Evolutionary conservation across 768 basidiomycete genomes (phyloP).

Genomic region (Sutorius australiensis): DNA sequence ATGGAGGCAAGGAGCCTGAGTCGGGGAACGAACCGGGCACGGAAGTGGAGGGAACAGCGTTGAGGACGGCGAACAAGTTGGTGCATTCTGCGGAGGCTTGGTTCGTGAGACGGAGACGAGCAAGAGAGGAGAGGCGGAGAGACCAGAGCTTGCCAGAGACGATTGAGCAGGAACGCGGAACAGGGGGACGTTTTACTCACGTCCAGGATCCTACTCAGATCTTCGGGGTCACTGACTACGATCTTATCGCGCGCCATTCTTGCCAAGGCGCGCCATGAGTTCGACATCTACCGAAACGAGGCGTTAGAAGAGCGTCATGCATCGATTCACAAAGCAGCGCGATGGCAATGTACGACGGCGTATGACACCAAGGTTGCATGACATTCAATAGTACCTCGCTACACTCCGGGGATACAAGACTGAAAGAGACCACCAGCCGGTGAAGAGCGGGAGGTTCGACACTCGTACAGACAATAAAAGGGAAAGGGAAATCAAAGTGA

Average conservation of each 20-base stretch:
- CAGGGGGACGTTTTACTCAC: constrained; percentile 40
- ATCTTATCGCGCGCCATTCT: constrained; percentile 79
- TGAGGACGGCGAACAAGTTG: constrained; percentile 71
- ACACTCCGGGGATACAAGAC: constrained; percentile 21
- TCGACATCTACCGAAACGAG: constrained; percentile 60
- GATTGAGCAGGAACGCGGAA: background rate
- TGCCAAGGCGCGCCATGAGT: constrained; percentile 84
- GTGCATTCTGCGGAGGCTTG: constrained; percentile 83
- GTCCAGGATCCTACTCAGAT: constrained; percentile 58
- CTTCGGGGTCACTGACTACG: constrained; percentile 65
- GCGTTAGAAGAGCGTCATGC: constrained; percentile 13
- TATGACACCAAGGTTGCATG: background rate
- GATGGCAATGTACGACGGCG: background rate
- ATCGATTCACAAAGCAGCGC: background rate
- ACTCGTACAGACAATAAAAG: constrained; percentile 25
- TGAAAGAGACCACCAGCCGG: constrained; percentile 13
- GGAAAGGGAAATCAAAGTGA: constrained; percentile 15
- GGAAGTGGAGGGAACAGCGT: constrained; percentile 49
- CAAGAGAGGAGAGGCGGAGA: constrained; percentile 72
- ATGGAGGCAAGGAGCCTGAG: constrained; percentile 6
- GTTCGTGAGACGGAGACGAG: constrained; percentile 80
- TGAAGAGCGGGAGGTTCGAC: constrained; percentile 1
- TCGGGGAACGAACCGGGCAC: constrained; percentile 55
- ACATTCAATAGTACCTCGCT: constrained; percentile 21
- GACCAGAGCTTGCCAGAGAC: constrained; percentile 66